Base-by-base conservation (phyloP, 2,329 filamentous ascomycete genomes). In the Ophiostoma sp. region DNA sequence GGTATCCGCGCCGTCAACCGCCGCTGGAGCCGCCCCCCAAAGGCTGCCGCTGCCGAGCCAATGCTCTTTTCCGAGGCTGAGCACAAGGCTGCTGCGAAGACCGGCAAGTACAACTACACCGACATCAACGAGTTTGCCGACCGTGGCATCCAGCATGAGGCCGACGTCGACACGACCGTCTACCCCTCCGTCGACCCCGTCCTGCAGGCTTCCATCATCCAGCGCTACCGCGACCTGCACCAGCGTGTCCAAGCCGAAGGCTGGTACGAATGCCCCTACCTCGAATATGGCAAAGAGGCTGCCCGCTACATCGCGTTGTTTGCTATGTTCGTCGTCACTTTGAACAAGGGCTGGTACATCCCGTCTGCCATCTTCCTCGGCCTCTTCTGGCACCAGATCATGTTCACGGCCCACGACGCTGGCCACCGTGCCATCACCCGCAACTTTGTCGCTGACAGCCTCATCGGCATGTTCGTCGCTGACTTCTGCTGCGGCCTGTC, bases 331-430 rank as follows among this genome's bases (percentile, higher is more conserved):
- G 68, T 82, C 9, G 74, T 78, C 18, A 72, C 80, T 1, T 76
- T 89, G 2, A 76, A 76, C 68, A 74, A 76, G 44, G 78, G 79
- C 52, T 88, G 85, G 84, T 88, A 86, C 74, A 75, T 84, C 66
- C 80, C 82, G 1, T 87, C 85, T 3, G 84, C 85, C 47, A 71
- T 83, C 18, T 86, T 84, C 71, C 75, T 89, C n/a, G 87, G 87
- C 3, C 68, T 85, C 14, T 88, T 88, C 74, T 89, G 86, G 85
- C 86, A 89, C 73, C 87, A 89, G 78, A 84, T 89, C 77, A 88
- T 89, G 84, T 89, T 89, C 76, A 83, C 83, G 0, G 87, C 86
- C 4, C 87, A 89, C 73, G 87, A 89, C 72, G 86, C 86, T 9
- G 87, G 85, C 2, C 87, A 89, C 73, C 79, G 82, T 41, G 86